A percentile compares a stretch with the other conserved stretches of the same genome.
phyloP scores from a whole-genome alignment of 73 alveolate species.

The Tetrahymena borealis region DNA sequence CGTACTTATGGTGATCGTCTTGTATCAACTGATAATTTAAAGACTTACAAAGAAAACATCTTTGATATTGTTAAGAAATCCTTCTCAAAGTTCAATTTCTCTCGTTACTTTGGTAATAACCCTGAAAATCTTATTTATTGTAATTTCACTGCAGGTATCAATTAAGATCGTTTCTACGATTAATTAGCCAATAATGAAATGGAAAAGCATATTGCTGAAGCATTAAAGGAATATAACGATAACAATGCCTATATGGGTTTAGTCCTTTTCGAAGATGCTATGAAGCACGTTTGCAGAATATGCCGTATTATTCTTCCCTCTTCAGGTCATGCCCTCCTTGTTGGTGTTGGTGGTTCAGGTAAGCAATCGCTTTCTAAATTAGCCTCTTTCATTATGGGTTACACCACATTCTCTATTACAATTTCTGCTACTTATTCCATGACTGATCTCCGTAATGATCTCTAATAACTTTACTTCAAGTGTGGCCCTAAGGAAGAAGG shows the following conservation, averaged over 20 bases:
- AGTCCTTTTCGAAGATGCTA: slow-evolving; percentile 99
- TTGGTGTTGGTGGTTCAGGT: slow-evolving; percentile 99
- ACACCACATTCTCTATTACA: slow-evolving; percentile 67
- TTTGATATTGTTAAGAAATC: slow-evolving; percentile 76
- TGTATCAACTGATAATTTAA: slow-evolving; percentile 81
- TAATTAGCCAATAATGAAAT: slow-evolving; percentile 32
- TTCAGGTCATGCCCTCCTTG: slow-evolving; percentile 99
- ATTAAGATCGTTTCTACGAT: slow-evolving; percentile 49
- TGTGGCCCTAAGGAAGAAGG: slow-evolving; percentile 98
- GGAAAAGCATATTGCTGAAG: slow-evolving; percentile 69
- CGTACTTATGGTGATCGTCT: slow-evolving; percentile 99
- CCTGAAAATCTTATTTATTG: slow-evolving; percentile 98
- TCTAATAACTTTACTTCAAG: slow-evolving; percentile 92
- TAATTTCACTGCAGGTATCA: slow-evolving; percentile 96
- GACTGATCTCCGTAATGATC: slow-evolving; percentile 95
- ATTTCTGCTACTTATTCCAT: slow-evolving; percentile 94
- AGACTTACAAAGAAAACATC: slow-evolving; percentile 76
- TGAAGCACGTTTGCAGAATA: slow-evolving; percentile 99
- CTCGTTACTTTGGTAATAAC: slow-evolving; percentile 82
- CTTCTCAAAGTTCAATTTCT: slow-evolving; percentile 69
- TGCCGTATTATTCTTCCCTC: slow-evolving; percentile 95
- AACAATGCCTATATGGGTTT: slow-evolving; percentile 99
- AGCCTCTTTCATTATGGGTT: slow-evolving; percentile 68
- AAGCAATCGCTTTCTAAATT: slow-evolving; percentile 96
- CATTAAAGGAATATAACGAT: slow-evolving; percentile 97